Conservation (phyloP, 352 stramenopile genomes). For the Sclerospora graminicola region DNA sequence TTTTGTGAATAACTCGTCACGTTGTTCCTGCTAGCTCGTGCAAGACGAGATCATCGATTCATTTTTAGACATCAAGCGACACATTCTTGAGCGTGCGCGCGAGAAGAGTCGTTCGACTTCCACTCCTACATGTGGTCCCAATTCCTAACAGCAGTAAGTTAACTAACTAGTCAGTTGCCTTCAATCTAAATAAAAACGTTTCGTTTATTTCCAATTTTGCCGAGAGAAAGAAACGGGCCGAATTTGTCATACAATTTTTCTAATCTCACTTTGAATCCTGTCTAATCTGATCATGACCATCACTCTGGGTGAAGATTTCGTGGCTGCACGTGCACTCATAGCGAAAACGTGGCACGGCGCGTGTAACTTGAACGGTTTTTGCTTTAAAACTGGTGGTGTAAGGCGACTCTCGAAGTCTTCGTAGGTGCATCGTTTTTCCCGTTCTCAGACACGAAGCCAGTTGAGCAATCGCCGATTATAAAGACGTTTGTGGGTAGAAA, state of each 20-base stretch:
- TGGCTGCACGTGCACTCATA: constrained; percentile 23
- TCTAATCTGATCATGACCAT: constrained; percentile 24
- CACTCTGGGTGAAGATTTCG: constrained; percentile 29
- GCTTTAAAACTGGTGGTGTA: neutral
- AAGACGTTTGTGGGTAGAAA: constrained; percentile 10
- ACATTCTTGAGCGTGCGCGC: constrained; percentile 59
- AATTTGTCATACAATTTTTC: constrained; percentile 2
- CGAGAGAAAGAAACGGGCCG: constrained; percentile 1
- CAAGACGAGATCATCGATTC: constrained; percentile 84
- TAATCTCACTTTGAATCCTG: constrained; percentile 3
- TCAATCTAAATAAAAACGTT: constrained; percentile 9
- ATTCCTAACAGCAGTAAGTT: no score
- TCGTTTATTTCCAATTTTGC: constrained; percentile 5
- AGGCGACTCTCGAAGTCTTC: neutral
- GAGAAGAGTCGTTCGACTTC: constrained; percentile 29
- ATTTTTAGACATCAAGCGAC: constrained; percentile 82
- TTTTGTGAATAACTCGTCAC: neutral
- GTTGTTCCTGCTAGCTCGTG: constrained; percentile 32
- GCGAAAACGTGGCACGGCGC: constrained; percentile 19
- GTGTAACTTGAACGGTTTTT: constrained; percentile 3
- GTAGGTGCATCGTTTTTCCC: neutral
- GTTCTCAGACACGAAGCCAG: neutral
- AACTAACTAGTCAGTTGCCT: neutral
- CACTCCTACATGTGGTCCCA: constrained; percentile 10
- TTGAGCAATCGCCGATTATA: neutral